Evolutionary conservation across 345 rosid species (phyloP).

Genomic region (Eucalyptus fibrosa): DNA sequence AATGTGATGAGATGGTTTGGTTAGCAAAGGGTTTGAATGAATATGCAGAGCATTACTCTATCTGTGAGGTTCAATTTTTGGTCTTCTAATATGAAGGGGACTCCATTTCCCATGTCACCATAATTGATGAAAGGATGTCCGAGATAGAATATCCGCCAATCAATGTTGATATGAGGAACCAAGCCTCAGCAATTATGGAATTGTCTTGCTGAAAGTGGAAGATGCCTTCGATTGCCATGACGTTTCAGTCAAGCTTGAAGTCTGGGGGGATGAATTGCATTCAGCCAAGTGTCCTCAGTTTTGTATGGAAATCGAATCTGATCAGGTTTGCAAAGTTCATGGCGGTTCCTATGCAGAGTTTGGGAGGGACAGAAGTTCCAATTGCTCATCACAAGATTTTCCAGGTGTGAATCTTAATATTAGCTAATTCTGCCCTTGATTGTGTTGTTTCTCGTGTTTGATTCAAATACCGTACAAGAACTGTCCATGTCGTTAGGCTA

Average conservation of each 20-base stretch:
- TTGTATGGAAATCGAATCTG: not conserved
- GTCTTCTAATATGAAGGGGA: not conserved
- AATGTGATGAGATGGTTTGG: too few species aligned
- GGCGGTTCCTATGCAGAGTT: not conserved
- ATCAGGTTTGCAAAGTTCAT: not conserved
- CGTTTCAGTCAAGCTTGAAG: not conserved
- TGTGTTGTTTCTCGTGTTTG: not conserved
- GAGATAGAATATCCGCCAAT: too few species aligned
- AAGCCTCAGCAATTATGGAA: not conserved
- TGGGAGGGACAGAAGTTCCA: too few species aligned
- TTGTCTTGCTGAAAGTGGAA: not conserved
- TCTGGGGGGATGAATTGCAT: not conserved
- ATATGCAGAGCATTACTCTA: not conserved
- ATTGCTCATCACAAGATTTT: too few species aligned
- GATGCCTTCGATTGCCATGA: not conserved
- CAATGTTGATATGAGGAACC: not conserved
- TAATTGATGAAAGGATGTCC: not conserved
- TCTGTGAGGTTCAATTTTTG: not conserved
- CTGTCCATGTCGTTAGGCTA: not conserved
- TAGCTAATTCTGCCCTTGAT: not conserved
- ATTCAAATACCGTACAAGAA: not conserved
- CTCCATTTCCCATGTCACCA: not conserved
- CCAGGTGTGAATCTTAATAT: too few species aligned
- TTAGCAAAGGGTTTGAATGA: too few species aligned
- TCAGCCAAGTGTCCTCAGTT: not conserved